These are phyloP conservation scores for Baorangia bicolor DNA, from an alignment of 768 basidiomycete genomes.

Conservation along the genomic window DNA sequence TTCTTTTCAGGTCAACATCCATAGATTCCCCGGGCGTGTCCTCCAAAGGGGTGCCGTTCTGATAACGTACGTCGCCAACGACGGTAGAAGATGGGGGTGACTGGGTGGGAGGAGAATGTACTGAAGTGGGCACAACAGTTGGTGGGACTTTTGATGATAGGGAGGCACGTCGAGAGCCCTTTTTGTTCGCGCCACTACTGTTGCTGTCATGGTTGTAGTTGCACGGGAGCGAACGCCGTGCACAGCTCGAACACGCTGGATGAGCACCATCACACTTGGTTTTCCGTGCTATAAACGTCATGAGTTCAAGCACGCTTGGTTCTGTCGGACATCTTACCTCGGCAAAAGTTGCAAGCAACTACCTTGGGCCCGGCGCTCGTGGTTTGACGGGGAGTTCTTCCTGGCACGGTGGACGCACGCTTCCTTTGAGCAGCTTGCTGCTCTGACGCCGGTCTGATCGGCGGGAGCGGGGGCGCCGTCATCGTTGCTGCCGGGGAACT, in stretches of 20 bases:
- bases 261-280: constrained; percentile 89
- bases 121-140: constrained; percentile 31
- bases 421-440: constrained; percentile 67
- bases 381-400: constrained; percentile 54
- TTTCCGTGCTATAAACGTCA: constrained; percentile 62
- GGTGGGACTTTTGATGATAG: constrained; percentile 43
- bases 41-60: constrained; percentile 38
- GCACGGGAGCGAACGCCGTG: constrained; percentile 71
- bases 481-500: constrained; percentile 53
- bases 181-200: constrained; percentile 30
- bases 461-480: constrained; percentile 63
- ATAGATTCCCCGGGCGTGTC: constrained; percentile 42
- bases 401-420: constrained; percentile 67
- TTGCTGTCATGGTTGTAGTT: constrained; percentile 72
- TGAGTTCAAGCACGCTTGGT: constrained; percentile 6
- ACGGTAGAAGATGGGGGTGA: constrained; percentile 46
- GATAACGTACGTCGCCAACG: constrained; percentile 35
- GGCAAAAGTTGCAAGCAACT: constrained; percentile 86
- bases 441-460: constrained; percentile 64
- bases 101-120: constrained; percentile 52
- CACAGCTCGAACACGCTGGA: constrained; percentile 81
- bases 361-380: constrained; percentile 80
- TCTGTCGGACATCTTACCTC: constrained; percentile 51
- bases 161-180: constrained; percentile 51
- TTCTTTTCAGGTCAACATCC: constrained; percentile 60